Percentiles rank a stretch among this genome's conserved stretches.
Evolutionary conservation across 2,329 filamentous ascomycete genomes (phyloP).

Genomic region (Aspergillus melleus): DNA sequence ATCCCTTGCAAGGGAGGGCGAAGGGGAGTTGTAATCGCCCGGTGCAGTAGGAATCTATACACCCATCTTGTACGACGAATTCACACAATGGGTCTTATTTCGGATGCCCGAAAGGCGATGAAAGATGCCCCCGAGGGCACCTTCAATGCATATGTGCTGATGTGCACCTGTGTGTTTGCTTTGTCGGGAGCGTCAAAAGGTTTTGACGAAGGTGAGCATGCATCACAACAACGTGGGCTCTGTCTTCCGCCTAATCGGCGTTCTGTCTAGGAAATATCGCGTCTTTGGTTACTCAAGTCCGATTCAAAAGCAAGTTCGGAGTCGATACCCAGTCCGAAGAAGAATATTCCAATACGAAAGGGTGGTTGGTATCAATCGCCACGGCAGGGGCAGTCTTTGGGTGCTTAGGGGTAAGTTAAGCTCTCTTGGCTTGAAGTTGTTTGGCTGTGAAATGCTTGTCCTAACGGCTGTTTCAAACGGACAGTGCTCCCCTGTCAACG

Average conservation of each 20-base stretch:
- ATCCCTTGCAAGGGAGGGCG: too few relatives aligned
- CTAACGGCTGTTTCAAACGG: background rate
- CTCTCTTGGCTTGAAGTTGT: background rate
- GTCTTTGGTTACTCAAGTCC: conserved; percentile 19
- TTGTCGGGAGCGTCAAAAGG: conserved; percentile 22
- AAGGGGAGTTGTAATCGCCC: too few relatives aligned
- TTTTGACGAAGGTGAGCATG: conserved; percentile 19
- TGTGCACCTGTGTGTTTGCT: conserved; percentile 23
- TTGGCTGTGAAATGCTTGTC: too few relatives aligned
- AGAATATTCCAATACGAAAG: conserved; percentile 22
- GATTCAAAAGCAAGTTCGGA: conserved; percentile 17
- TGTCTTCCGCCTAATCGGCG: too few relatives aligned
- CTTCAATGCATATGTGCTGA: conserved; percentile 22
- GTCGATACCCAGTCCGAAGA: conserved; percentile 14
- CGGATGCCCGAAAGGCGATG: conserved; percentile 20
- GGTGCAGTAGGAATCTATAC: too few relatives aligned
- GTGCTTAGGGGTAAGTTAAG: conserved; percentile 15
- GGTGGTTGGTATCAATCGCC: conserved; percentile 21
- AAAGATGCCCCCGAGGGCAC: conserved; percentile 19
- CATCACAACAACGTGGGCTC: too few relatives aligned
- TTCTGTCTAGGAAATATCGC: conserved; percentile 19
- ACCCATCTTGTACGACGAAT: too few relatives aligned
- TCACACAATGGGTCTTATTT: conserved; percentile 19
- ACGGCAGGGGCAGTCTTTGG: conserved; percentile 22
- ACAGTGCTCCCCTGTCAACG: conserved; percentile 17